Evolutionary conservation across 345 rosid species (phyloP).

Genomic region (Brassica rapa): DNA sequence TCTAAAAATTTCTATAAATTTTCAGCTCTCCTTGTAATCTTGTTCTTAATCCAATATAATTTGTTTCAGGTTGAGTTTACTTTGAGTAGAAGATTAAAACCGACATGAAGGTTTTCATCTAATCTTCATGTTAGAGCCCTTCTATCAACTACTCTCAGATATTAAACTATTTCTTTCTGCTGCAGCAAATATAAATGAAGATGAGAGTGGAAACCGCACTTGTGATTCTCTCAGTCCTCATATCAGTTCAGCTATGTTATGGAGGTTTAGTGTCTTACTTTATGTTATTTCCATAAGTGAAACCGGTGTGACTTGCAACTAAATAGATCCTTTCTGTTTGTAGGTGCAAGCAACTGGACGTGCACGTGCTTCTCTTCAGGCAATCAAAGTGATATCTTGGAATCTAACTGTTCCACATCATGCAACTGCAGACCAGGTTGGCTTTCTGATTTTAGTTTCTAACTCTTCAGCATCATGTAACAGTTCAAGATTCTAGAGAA

Average conservation of each 20-base stretch:
- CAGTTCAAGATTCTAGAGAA: not conserved
- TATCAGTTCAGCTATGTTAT: conserved; percentile 58
- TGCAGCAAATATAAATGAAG: conserved; percentile 53
- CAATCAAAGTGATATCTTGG: conserved; percentile 49
- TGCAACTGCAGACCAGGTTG: conserved; percentile 85
- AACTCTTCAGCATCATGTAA: not conserved
- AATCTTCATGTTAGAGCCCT: not conserved
- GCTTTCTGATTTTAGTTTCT: not conserved
- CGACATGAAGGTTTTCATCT: conserved; percentile 25
- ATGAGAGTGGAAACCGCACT: conserved; percentile 48
- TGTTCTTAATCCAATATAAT: not conserved
- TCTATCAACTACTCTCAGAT: not conserved
- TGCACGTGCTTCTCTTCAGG: conserved; percentile 60
- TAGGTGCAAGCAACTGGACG: conserved; percentile 60
- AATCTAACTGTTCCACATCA: conserved; percentile 73
- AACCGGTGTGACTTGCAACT: not conserved
- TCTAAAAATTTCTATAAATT: conserved; percentile 9
- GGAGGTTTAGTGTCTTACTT: conserved; percentile 60
- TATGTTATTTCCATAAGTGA: not conserved
- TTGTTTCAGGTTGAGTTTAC: conserved; percentile 27
- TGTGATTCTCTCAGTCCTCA: conserved; percentile 47
- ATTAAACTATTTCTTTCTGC: not conserved
- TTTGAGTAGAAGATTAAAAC: not conserved
- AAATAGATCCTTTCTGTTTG: conserved; percentile 39
- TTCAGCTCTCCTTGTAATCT: not conserved